Evolutionary conservation across 1,139 yeast species (phyloP), one percentile per base, ranked within the genome.

Genomic region (Geotrichum phurueaensis): DNA sequence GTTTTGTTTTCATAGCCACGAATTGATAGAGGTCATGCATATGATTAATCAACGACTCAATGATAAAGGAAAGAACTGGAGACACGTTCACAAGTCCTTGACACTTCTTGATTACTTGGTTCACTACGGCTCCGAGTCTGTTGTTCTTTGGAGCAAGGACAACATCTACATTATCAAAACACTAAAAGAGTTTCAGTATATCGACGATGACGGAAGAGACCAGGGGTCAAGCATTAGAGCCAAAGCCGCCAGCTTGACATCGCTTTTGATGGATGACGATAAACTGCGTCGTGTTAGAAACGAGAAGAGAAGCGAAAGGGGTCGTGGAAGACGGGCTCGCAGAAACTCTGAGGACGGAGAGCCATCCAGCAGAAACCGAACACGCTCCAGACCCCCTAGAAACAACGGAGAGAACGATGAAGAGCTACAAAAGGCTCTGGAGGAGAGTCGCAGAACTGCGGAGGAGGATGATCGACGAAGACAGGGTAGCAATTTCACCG

Each of bases 41-140:
- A 91, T 95, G 90, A 76, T 94, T 59, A 99, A 94, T 75, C 85
- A 92, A 68, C 82, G 99, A 66, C 79, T 95, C 68, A 94, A 94
- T 71, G 99, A 94, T 71, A 92, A 92, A 78, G 99, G 99, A 63
- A 94, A 92, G 74, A 89, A 94, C 76, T 94, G 99, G 99, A 84
- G 97, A 67, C 99, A 94, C 74, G 94, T 94, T 54, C 94, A 96
- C 66, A 95, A 94, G 67, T 75, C 75, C 1, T 79, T 94, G 68
- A 89, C 96, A 0, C 87, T 94, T 15, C 80, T 94, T 69, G 98
- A 94, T 70, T 94, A 87, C 73, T 79, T 94, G 66, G 91, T 94
- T 29, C 84, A 96, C 67, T 83, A 81, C 65, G 99, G 98, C 31
- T 83, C 94, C 33, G 97, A 94, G 68, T 88, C 89, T 69, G 95